Conservation (phyloP, 768 basidiomycete species). For the Chalciporus sphaerocephalus region DNA sequence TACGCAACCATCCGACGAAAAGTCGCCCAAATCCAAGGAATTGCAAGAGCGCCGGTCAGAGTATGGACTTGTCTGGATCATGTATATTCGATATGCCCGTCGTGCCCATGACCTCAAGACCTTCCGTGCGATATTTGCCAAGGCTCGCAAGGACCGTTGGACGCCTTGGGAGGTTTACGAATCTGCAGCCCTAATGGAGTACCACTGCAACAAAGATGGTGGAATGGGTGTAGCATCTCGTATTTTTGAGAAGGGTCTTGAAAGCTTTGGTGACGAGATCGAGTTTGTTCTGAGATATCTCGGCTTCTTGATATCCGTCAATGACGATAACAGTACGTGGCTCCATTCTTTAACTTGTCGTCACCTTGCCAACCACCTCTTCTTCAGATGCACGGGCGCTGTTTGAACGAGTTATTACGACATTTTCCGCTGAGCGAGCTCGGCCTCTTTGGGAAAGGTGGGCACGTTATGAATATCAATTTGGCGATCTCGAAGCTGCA, state of each 20-base stretch:
- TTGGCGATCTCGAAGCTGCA: slow-evolving; percentile 84
- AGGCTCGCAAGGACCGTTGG: slow-evolving; percentile 73
- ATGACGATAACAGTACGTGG: slow-evolving; percentile 87
- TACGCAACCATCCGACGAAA: slow-evolving; percentile 50
- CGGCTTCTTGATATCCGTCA: slow-evolving; percentile 88
- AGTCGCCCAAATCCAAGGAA: slow-evolving; percentile 51
- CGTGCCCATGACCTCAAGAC: slow-evolving; percentile 84
- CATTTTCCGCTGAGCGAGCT: slow-evolving; percentile 73
- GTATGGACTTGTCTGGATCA: slow-evolving; percentile 75
- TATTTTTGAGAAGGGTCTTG: slow-evolving; percentile 92
- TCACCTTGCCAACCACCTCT: slow-evolving; percentile 6
- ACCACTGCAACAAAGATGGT: slow-evolving; percentile 79
- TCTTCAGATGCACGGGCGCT: slow-evolving; percentile 85
- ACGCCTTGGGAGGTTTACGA: slow-evolving; percentile 92
- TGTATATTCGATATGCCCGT: slow-evolving; percentile 91
- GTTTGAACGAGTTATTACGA: slow-evolving; percentile 83
- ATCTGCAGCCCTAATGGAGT: slow-evolving; percentile 94
- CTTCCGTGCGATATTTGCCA: slow-evolving; percentile 71
- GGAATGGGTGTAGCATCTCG: slow-evolving; percentile 72
- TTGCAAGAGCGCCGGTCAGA: slow-evolving; percentile 54
- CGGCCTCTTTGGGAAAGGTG: slow-evolving; percentile 92
- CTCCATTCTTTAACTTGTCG: not conserved
- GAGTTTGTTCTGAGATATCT: slow-evolving; percentile 88
- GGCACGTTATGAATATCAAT: slow-evolving; percentile 94
- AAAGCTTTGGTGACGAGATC: slow-evolving; percentile 73